Percentiles rank a stretch among this genome's conserved stretches.
Conservation (phyloP, 1,139 yeast species). For the Pichia sp. region DNA sequence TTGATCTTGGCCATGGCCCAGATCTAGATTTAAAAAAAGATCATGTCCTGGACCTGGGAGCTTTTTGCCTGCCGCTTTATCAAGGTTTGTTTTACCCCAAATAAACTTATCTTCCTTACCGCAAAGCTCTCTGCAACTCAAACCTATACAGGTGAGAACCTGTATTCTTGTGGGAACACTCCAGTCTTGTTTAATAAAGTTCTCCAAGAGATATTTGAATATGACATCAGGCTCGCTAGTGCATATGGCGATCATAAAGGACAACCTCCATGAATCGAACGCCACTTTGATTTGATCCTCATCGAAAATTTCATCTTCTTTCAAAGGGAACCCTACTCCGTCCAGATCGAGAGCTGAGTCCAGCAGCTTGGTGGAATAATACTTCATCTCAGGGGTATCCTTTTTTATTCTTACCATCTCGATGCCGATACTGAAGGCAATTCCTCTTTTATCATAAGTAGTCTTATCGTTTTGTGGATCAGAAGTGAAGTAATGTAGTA, state of each 20-base stretch:
- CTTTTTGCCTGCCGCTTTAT: slow-evolving; percentile 38
- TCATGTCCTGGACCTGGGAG: slow-evolving; percentile 48
- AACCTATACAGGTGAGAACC: slow-evolving; percentile 50
- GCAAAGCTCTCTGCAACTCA: slow-evolving; percentile 56
- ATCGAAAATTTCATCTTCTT: slow-evolving; percentile 1
- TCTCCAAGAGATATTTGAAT: slow-evolving; percentile 36
- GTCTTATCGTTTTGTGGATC: slow-evolving; percentile 40
- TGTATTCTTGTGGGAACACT: slow-evolving; percentile 59
- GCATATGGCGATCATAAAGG: slow-evolving; percentile 50
- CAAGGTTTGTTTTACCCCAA: slow-evolving; percentile 34
- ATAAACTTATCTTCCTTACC: slow-evolving; percentile 46
- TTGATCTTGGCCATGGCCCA: background rate
- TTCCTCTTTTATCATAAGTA: slow-evolving; percentile 48
- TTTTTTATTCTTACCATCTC: slow-evolving; percentile 52
- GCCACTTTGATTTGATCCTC: slow-evolving; percentile 26
- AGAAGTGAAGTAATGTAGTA: slow-evolving; percentile 48
- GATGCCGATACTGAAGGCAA: slow-evolving; percentile 53
- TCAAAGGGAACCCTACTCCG: slow-evolving; percentile 38
- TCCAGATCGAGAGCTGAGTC: slow-evolving; percentile 47
- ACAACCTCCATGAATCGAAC: slow-evolving; percentile 49
- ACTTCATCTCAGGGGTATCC: slow-evolving; percentile 52
- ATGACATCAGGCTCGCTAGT: slow-evolving; percentile 43
- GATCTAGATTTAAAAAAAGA: slow-evolving; percentile 31
- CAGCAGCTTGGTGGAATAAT: slow-evolving; percentile 46
- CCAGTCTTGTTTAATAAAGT: slow-evolving; percentile 57